Percentiles rank a stretch among this genome's conserved stretches.
These are phyloP conservation scores for Neonectria magnoliae DNA, from an alignment of 2,329 filamentous ascomycete species.

Conservation along the genomic window DNA sequence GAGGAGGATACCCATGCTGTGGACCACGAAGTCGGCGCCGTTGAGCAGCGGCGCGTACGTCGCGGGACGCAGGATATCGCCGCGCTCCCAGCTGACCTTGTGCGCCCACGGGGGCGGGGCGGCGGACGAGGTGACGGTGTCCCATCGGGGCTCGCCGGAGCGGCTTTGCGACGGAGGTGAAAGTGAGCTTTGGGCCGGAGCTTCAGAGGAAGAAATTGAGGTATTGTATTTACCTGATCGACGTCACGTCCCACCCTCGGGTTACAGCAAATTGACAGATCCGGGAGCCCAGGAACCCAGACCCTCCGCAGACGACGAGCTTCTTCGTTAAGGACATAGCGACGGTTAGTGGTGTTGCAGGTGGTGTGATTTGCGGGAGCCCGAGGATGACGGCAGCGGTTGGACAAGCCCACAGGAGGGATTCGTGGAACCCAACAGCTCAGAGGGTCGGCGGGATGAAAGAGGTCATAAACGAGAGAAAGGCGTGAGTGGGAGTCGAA, in stretches of 20 bases:
- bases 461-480: not conserved
- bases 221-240: slow-evolving; percentile 74
- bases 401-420: not conserved
- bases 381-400: not conserved
- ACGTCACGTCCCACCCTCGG: slow-evolving; percentile 91
- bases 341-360: slow-evolving; percentile 25
- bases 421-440: not conserved
- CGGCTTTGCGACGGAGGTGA: slow-evolving; percentile 65
- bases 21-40: slow-evolving; percentile 85
- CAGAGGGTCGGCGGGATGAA: not conserved
- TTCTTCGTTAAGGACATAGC: slow-evolving; percentile 73
- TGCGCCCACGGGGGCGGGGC: slow-evolving; percentile 82
- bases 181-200: slow-evolving; percentile 29
- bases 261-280: slow-evolving; percentile 92
- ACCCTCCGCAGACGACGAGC: slow-evolving; percentile 91
- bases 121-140: slow-evolving; percentile 75
- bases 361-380: slow-evolving; percentile 36
- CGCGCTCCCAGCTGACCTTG: slow-evolving; percentile 86
- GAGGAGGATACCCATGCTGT: slow-evolving; percentile 94
- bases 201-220: too few relatives aligned
- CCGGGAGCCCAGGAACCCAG: slow-evolving; percentile 86
- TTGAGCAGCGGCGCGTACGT: slow-evolving; percentile 82
- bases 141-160: slow-evolving; percentile 90
- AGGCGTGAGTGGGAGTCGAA: not conserved
- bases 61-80: slow-evolving; percentile 84